Conservation (phyloP, 805 yeast species). For the Saturnispora galanensis region DNA sequence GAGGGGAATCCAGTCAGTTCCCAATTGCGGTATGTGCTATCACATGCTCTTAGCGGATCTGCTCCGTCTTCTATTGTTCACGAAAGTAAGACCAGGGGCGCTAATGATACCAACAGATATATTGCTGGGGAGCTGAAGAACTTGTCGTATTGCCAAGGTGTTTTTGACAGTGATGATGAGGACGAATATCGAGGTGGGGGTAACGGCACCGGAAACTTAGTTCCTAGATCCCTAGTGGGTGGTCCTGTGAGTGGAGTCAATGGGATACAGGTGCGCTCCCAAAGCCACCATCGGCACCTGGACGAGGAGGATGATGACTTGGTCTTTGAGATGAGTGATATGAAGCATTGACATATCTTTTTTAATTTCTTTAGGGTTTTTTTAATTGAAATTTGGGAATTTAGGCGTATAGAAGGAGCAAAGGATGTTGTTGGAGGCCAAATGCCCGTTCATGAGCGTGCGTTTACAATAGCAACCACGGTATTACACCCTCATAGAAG, state of each 20-base stretch:
- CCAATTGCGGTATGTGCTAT: conserved; percentile 4
- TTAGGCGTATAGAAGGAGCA: no score
- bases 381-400: not conserved
- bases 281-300: conserved; percentile 18
- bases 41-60: conserved; percentile 1
- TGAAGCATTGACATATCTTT: conserved; percentile 27
- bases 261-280: not conserved
- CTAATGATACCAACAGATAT: conserved; percentile 13
- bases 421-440: no score
- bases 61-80: not conserved
- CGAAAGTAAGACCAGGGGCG: not conserved
- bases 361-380: not conserved
- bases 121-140: conserved; percentile 19
- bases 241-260: not conserved
- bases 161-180: conserved; percentile 27
- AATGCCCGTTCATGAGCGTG: no score
- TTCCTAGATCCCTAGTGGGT: not conserved
- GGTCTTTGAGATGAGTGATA: conserved; percentile 67
- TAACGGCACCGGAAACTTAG: not conserved
- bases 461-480: no score
- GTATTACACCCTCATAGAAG: no score
- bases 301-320: conserved; percentile 52
- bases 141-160: conserved; percentile 25
- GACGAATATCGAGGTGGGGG: conserved; percentile 13
- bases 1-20: conserved; percentile 6